Evolutionary conservation across 768 basidiomycete species (phyloP).

Genomic region (Phallus indusiatus): DNA sequence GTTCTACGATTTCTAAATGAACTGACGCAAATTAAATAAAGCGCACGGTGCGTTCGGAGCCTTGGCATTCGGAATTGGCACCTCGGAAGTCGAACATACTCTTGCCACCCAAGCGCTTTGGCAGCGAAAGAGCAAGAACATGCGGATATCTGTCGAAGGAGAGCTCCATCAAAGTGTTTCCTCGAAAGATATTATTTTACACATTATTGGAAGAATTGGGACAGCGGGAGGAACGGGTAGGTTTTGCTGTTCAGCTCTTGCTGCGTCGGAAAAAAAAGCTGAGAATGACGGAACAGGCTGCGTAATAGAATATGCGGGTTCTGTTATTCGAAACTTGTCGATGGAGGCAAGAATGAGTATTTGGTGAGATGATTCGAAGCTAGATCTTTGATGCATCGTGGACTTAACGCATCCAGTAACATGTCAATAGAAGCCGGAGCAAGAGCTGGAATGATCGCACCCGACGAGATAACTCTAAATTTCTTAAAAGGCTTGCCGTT

Average conservation of each 20-base stretch:
- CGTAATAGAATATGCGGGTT: constrained; percentile 86
- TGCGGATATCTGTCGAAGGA: constrained; percentile 85
- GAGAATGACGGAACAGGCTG: constrained; percentile 34
- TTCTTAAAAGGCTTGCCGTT: constrained; percentile 78
- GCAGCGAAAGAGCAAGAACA: constrained; percentile 84
- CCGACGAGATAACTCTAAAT: constrained; percentile 77
- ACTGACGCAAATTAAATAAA: constrained; percentile 25
- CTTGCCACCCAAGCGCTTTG: constrained; percentile 85
- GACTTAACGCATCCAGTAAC: constrained; percentile 41
- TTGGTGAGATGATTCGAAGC: background rate
- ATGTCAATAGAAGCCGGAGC: constrained; percentile 95
- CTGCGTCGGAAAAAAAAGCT: background rate
- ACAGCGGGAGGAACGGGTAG: constrained; percentile 71
- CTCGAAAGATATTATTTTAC: constrained; percentile 86
- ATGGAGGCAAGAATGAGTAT: constrained; percentile 90
- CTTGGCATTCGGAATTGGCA: constrained; percentile 88
- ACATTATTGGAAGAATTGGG: constrained; percentile 85
- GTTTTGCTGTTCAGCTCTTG: background rate
- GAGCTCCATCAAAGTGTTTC: constrained; percentile 70
- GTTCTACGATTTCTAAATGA: background rate
- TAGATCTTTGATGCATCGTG: background rate
- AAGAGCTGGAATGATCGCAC: constrained; percentile 90
- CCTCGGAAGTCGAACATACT: constrained; percentile 90
- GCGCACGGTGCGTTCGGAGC: constrained; percentile 92
- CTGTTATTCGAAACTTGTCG: constrained; percentile 69